Percentiles rank a stretch among this genome's conserved stretches.
phyloP scores from a whole-genome alignment of 2,329 filamentous ascomycete genomes.

The Ophioceras dolichostomum region DNA sequence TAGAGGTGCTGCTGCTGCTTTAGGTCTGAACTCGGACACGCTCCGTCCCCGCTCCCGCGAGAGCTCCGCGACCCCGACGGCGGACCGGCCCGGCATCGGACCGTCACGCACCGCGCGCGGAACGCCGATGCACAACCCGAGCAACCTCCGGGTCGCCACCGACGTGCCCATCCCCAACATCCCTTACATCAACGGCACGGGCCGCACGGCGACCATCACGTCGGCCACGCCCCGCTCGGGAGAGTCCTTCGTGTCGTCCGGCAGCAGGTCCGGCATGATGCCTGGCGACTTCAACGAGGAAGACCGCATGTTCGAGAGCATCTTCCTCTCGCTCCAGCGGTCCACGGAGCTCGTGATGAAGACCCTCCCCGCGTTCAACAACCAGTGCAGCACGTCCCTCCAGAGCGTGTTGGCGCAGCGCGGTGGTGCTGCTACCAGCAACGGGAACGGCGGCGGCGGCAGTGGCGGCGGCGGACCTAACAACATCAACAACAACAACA shows the following conservation, averaged over 20 bases:
- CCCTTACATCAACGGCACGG: conserved; percentile 34
- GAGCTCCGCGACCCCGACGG: conserved; percentile 38
- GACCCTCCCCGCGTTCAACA: conserved; percentile 56
- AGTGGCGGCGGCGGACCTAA: too few species aligned
- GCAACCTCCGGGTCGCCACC: conserved; percentile 43
- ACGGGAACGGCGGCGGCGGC: too few species aligned
- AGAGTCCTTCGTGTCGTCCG: conserved; percentile 60
- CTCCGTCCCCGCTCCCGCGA: conserved; percentile 35
- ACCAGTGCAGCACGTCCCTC: conserved; percentile 52
- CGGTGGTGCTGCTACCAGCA: too few species aligned
- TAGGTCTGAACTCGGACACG: conserved; percentile 1
- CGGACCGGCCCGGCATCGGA: conserved; percentile 28
- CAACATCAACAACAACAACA: too few species aligned
- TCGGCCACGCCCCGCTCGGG: conserved; percentile 69
- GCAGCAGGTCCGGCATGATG: conserved; percentile 36
- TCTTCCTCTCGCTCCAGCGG: conserved; percentile 63
- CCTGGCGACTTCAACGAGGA: conserved; percentile 59
- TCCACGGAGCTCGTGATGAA: conserved; percentile 64
- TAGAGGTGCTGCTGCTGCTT: not conserved
- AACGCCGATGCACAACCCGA: conserved; percentile 32
- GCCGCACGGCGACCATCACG: conserved; percentile 37
- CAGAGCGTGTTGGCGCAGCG: conserved; percentile 50
- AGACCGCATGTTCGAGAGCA: conserved; percentile 68
- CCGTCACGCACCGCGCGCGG: conserved; percentile 23
- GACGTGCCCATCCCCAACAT: conserved; percentile 30